Evolutionary conservation across 2,329 filamentous ascomycete genomes (phyloP).

Genomic region (Neoscytalidium dimidiatum): DNA sequence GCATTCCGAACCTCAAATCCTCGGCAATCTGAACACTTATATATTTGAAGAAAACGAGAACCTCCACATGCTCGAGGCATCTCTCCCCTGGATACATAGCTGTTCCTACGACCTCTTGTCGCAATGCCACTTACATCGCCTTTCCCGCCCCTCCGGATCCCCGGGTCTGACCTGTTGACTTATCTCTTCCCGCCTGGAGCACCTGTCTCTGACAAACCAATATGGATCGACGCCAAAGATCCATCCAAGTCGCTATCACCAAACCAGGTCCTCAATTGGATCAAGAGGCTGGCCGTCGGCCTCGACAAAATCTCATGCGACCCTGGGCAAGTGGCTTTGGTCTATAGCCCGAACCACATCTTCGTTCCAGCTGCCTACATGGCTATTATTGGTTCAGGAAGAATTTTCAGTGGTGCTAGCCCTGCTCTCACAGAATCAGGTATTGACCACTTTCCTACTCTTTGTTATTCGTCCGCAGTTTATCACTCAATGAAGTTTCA

Average conservation of each 20-base stretch:
- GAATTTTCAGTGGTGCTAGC: conserved; percentile 76
- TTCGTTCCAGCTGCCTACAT: conserved; percentile 72
- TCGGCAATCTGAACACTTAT: not conserved
- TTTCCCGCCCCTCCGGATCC: conserved; percentile 67
- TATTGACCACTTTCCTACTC: too few relatives aligned
- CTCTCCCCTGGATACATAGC: not conserved
- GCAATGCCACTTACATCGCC: conserved; percentile 71
- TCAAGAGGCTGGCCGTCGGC: conserved; percentile 72
- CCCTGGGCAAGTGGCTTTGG: conserved; percentile 68
- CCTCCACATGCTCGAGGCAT: not conserved
- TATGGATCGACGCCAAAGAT: conserved; percentile 65
- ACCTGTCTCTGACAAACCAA: conserved; percentile 37
- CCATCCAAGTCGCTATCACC: conserved; percentile 66
- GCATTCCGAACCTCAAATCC: not conserved
- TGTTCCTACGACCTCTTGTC: not conserved
- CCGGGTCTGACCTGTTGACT: conserved; percentile 50
- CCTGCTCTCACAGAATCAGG: conserved; percentile 60
- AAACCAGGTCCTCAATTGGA: conserved; percentile 67
- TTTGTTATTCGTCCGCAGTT: too few relatives aligned
- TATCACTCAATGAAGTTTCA: too few relatives aligned
- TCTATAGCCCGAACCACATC: conserved; percentile 75
- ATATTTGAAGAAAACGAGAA: not conserved
- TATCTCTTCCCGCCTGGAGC: conserved; percentile 35
- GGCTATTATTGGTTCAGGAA: conserved; percentile 75
- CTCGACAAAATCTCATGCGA: conserved; percentile 64